Base-by-base conservation (phyloP, 1,284 basidiomycete genomes). In the Cryptococcus sp. region DNA sequence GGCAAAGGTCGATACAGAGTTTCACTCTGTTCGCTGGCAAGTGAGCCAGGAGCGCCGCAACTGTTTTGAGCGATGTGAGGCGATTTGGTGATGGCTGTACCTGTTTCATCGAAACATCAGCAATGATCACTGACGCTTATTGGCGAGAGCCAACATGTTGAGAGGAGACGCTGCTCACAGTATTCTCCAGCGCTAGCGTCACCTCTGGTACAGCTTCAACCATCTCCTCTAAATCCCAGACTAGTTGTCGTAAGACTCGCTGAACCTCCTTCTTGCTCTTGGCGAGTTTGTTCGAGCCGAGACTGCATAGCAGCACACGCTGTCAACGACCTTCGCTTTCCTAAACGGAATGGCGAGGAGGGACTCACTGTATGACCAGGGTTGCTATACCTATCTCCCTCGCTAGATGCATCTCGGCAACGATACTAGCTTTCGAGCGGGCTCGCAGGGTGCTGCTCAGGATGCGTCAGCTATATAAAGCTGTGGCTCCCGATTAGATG, bases 1-100 rank as follows among this genome's bases (percentile, higher is more conserved):
- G 66, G 25, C 62, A 63, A 1, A 68, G 52, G 45, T 68, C 66
- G 7, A 68, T 23, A 41, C 64, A 66, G 39, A 68, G n/a, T 37
- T 60, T 63, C 20, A 66, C 34, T 41, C 50, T 40, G 1, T 50
- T 40, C n/a, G 53, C 46, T 15, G 55, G 52, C 19, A 55, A 29
- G 17, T 38, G 34, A 4, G 53, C 19, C 2, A 64, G 39, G 13
- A 58, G 53, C 0, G 40, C 25, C 4, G 51, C 7, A 17, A 61
- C 47, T 1, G 54, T 50, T 26, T 40, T 25, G 23, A 60, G 54
- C 1, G 49, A 52, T 1, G 58, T 58, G 6, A 61, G 29, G 15
- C 54, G 57, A 19, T 16, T 34, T 20, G 47, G 47, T 6, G 56
- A 62, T 16, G 57, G 54, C 38, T 55, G 57, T 15, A 55, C 54